Evolutionary conservation across 2,329 filamentous ascomycete genomes (phyloP).

Genomic region (Penicillium crustosum): DNA sequence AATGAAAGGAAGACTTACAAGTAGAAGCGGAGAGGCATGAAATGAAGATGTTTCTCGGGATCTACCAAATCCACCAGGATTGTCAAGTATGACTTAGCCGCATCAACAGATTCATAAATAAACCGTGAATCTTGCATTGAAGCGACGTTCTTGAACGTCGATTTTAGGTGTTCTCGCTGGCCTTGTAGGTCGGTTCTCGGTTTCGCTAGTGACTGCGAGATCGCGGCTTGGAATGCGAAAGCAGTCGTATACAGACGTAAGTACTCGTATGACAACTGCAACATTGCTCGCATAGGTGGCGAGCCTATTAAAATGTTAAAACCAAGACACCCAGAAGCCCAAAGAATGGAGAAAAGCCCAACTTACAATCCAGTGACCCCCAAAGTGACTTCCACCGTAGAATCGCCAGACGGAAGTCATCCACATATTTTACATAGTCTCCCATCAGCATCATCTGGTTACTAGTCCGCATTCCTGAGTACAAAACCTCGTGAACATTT

Average conservation of each 20-base stretch:
- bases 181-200: slow-evolving; percentile 36
- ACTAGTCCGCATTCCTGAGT: slow-evolving; percentile 68
- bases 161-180: slow-evolving; percentile 43
- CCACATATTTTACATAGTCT: slow-evolving; percentile 72
- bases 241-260: slow-evolving; percentile 72
- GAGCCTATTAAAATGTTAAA: slow-evolving; percentile 50
- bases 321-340: background rate
- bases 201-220: slow-evolving; percentile 52
- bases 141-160: slow-evolving; percentile 55
- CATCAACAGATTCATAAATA: slow-evolving; percentile 65
- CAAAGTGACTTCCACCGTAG: slow-evolving; percentile 70
- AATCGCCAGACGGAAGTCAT: slow-evolving; percentile 69
- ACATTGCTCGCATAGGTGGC: slow-evolving; percentile 63
- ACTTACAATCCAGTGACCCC: slow-evolving; percentile 63
- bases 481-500: slow-evolving; percentile 72
- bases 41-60: slow-evolving; percentile 59
- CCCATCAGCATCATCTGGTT: slow-evolving; percentile 69
- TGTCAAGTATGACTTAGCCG: slow-evolving; percentile 61
- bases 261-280: slow-evolving; percentile 71
- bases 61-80: slow-evolving; percentile 62
- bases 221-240: slow-evolving; percentile 72
- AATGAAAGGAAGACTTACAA: slow-evolving; percentile 39
- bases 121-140: slow-evolving; percentile 64
- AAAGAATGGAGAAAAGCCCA: background rate
- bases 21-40: slow-evolving; percentile 65